phyloP scores from a whole-genome alignment of 768 basidiomycete genomes.

The Phylloporus sp. region DNA sequence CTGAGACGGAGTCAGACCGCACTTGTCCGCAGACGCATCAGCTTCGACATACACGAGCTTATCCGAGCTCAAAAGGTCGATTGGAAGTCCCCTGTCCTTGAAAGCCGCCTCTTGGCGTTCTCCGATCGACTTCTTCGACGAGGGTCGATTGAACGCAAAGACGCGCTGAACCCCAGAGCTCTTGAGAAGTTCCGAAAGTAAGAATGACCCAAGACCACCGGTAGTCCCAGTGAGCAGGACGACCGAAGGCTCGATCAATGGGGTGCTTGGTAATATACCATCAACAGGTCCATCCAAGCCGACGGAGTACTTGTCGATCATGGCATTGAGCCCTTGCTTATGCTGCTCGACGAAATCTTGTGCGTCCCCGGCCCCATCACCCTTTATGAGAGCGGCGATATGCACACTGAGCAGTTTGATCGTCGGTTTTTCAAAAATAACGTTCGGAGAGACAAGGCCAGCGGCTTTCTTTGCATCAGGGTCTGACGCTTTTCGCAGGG shows the following conservation, averaged over 20 bases:
- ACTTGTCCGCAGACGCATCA: constrained; percentile 26
- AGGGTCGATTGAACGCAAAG: constrained; percentile 34
- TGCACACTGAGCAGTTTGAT: constrained; percentile 14
- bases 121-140: constrained; percentile 4
- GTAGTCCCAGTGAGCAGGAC: constrained; percentile 39
- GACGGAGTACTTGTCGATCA: constrained; percentile 38
- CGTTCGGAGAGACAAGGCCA: constrained; percentile 20
- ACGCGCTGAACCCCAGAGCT: constrained; percentile 26
- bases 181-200: constrained; percentile 31
- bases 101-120: constrained; percentile 35
- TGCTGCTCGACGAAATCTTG: not conserved
- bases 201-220: constrained; percentile 39
- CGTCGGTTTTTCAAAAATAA: constrained; percentile 39
- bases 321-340: constrained; percentile 26
- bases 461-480: constrained; percentile 19
- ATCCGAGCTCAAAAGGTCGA: constrained; percentile 23
- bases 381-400: constrained; percentile 6
- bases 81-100: constrained; percentile 34
- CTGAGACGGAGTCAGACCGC: constrained; percentile 26
- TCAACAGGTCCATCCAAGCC: constrained; percentile 14
- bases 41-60: constrained; percentile 40
- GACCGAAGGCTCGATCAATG: not conserved
- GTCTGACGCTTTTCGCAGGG: constrained; percentile 26
- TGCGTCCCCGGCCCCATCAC: not conserved
- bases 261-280: constrained; percentile 9